A percentile compares a stretch with the other conserved stretches of the same genome.
phyloP scores from a whole-genome alignment of 345 rosid species.

The Syzygium aqueum region DNA sequence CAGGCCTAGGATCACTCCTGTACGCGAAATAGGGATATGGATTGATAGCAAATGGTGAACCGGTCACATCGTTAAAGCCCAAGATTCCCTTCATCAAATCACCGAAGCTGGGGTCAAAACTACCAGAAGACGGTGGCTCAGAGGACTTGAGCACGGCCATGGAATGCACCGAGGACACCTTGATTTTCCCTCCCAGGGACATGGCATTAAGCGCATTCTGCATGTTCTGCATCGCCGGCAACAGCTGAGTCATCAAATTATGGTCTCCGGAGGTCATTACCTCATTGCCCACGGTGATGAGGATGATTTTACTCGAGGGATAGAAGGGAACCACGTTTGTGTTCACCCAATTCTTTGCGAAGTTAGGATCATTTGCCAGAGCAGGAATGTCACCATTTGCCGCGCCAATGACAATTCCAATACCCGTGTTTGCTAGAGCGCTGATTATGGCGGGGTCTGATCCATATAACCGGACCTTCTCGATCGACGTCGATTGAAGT shows the following conservation, averaged over 20 bases:
- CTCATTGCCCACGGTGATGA: slow-evolving; percentile 78
- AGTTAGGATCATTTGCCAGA: slow-evolving; percentile 57
- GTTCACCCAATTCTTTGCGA: slow-evolving; percentile 57
- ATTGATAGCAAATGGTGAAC: slow-evolving; percentile 72
- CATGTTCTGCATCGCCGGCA: slow-evolving; percentile 78
- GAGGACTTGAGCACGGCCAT: slow-evolving; percentile 60
- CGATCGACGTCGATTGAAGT: slow-evolving; percentile 61
- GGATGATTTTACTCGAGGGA: slow-evolving; percentile 73
- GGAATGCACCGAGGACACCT: slow-evolving; percentile 75
- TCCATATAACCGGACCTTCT: slow-evolving; percentile 71
- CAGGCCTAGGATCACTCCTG: slow-evolving; percentile 61
- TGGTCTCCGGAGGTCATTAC: slow-evolving; percentile 36
- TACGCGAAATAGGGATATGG: slow-evolving; percentile 90
- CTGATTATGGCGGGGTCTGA: slow-evolving; percentile 62
- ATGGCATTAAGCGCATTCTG: slow-evolving; percentile 56
- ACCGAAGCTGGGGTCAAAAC: slow-evolving; percentile 33
- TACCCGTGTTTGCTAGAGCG: slow-evolving; percentile 68
- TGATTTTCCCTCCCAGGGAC: slow-evolving; percentile 57
- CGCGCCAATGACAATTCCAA: slow-evolving; percentile 65
- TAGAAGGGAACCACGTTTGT: slow-evolving; percentile 63
- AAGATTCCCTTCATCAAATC: slow-evolving; percentile 61
- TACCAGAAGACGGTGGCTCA: slow-evolving; percentile 73
- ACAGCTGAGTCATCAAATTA: slow-evolving; percentile 44
- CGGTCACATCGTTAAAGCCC: slow-evolving; percentile 51
- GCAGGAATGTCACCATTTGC: slow-evolving; percentile 69